These are phyloP conservation scores for Nepenthes mirabilis DNA, from an alignment of 148 eudicot genomes.

Conservation along the genomic window DNA sequence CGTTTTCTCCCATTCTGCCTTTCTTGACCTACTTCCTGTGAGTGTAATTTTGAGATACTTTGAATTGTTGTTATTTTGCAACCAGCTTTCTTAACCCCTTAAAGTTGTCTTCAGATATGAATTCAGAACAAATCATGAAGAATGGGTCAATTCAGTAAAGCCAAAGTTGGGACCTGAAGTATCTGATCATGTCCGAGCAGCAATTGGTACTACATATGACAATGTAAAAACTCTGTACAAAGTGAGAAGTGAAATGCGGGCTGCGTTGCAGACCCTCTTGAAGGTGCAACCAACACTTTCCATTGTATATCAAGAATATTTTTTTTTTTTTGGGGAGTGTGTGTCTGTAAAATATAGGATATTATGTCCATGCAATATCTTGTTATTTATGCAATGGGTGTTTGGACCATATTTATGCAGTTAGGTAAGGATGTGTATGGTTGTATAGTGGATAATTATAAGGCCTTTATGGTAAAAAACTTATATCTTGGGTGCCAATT, in stretches of 20 bases:
- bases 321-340: too few relatives aligned
- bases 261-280: constrained; percentile 51
- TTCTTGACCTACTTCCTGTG: neutral
- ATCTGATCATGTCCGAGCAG: constrained; percentile 34
- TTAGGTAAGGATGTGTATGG: too few relatives aligned
- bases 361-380: too few relatives aligned
- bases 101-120: constrained; percentile 47
- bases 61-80: neutral
- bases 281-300: constrained; percentile 33
- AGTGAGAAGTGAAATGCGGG: constrained; percentile 66
- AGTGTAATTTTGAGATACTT: neutral
- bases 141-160: constrained; percentile 56
- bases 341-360: too few relatives aligned
- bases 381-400: too few relatives aligned
- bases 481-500: too few relatives aligned
- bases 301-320: neutral
- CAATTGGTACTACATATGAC: constrained; percentile 27
- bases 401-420: too few relatives aligned
- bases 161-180: constrained; percentile 53
- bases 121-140: constrained; percentile 71
- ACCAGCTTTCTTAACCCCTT: constrained; percentile 1
- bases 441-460: too few relatives aligned
- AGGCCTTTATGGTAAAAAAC: too few relatives aligned
- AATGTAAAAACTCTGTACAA: constrained; percentile 53
- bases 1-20: neutral